Percentiles rank a stretch among this genome's conserved stretches.
Evolutionary conservation across 2,329 filamentous ascomycete genomes (phyloP).

Genomic region (Alternaria sp.): DNA sequence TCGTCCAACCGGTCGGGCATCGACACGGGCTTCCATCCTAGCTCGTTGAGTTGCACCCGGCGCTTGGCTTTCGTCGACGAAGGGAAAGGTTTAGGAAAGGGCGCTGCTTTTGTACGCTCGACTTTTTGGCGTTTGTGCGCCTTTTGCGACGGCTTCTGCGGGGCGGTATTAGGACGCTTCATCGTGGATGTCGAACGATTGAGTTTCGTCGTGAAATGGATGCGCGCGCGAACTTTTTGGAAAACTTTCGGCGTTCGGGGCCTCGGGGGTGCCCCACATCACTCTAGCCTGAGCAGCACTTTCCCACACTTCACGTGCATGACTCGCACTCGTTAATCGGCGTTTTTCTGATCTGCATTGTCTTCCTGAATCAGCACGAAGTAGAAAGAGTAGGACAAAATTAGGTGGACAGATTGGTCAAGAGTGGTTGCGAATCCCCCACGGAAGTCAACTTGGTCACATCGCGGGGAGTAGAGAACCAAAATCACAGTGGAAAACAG

Average conservation of each 20-base stretch:
- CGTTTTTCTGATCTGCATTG: background rate
- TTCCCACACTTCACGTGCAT: conserved; percentile 36
- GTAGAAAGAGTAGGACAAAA: background rate
- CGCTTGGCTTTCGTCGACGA: conserved; percentile 32
- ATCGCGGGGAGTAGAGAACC: background rate
- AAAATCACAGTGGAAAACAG: background rate
- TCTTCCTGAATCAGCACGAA: too few species aligned
- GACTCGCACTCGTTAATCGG: conserved; percentile 13
- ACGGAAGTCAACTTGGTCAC: background rate
- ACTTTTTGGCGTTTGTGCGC: conserved; percentile 56
- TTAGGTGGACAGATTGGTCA: background rate
- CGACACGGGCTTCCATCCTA: conserved; percentile 70
- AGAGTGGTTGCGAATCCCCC: accelerated
- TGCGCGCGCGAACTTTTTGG: conserved; percentile 25
- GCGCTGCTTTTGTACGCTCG: conserved; percentile 21
- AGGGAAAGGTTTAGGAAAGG: conserved; percentile 18
- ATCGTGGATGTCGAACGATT: conserved; percentile 26
- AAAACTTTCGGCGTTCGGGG: conserved; percentile 36
- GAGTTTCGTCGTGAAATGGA: background rate
- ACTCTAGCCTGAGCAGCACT: conserved; percentile 25
- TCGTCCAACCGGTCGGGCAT: conserved; percentile 82
- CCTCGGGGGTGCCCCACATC: conserved; percentile 25
- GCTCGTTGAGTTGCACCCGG: conserved; percentile 57
- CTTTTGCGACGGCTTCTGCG: conserved; percentile 53
- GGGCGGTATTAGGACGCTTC: conserved; percentile 51